Percentiles rank a stretch among this genome's conserved stretches.
These are phyloP conservation scores for Choiromyces venosus DNA, from an alignment of 495 filamentous ascomycete species.

Conservation along the genomic window DNA sequence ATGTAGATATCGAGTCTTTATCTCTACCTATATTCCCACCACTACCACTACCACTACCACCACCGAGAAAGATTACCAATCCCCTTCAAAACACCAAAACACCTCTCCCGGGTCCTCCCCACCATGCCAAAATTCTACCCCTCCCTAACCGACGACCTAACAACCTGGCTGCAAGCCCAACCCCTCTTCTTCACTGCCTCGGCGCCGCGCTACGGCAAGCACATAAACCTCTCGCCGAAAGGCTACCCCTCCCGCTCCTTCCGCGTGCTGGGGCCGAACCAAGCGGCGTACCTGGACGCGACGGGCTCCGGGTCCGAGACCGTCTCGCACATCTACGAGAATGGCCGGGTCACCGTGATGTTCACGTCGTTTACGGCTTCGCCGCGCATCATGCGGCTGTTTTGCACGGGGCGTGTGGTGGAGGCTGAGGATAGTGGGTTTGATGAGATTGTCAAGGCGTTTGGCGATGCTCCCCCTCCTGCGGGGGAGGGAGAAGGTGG, in stretches of 20 bases:
- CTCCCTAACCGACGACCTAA: constrained; percentile 53
- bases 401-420: constrained; percentile 60
- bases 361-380: constrained; percentile 62
- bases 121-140: constrained; percentile 60
- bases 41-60: not conserved
- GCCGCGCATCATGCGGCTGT: constrained; percentile 66
- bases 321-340: constrained; percentile 67
- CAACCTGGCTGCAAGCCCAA: constrained; percentile 57
- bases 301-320: constrained; percentile 69
- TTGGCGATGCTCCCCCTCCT: constrained; percentile 43
- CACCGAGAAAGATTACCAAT: not conserved
- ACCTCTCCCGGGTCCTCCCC: no score
- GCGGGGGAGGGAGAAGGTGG: constrained; percentile 40
- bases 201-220: constrained; percentile 47
- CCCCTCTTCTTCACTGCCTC: constrained; percentile 64
- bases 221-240: constrained; percentile 67
- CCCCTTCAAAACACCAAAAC: not conserved
- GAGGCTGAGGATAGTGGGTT: constrained; percentile 54
- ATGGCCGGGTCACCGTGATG: constrained; percentile 65
- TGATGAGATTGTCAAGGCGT: constrained; percentile 47
- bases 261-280: constrained; percentile 53
- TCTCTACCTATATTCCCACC: not conserved
- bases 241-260: constrained; percentile 55
- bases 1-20: not conserved
- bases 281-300: constrained; percentile 65